A percentile compares a stretch with the other conserved stretches of the same genome.
phyloP scores from a whole-genome alignment of 345 rosid genomes.

The Citrus reticulata region DNA sequence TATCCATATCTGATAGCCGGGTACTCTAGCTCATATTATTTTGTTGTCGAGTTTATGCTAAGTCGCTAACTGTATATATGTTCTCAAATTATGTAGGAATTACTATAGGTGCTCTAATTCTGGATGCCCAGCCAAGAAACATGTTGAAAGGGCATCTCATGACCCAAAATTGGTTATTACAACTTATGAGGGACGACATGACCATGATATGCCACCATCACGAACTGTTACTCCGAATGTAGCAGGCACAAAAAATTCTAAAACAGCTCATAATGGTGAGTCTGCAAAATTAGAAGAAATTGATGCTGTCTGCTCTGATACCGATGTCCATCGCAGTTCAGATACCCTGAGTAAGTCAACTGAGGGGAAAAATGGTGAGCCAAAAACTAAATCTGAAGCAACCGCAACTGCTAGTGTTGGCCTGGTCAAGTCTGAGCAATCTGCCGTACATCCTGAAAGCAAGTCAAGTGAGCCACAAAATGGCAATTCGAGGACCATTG shows the following conservation, averaged over 20 bases:
- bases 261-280: conserved; percentile 27
- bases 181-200: conserved; percentile 87
- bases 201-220: conserved; percentile 76
- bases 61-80: conserved; percentile 7
- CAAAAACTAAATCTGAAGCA: conserved; percentile 24
- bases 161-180: conserved; percentile 67
- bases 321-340: conserved; percentile 22
- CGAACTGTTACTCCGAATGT: conserved; percentile 62
- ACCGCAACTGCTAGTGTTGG: conserved; percentile 15
- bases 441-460: conserved; percentile 9
- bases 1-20: neutral
- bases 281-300: conserved; percentile 36
- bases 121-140: conserved; percentile 92
- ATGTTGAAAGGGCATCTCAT: conserved; percentile 73
- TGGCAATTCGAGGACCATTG: conserved; percentile 15
- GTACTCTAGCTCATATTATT: neutral
- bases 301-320: conserved; percentile 19
- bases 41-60: neutral
- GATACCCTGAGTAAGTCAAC: conserved; percentile 27
- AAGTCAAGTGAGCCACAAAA: conserved; percentile 27
- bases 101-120: conserved; percentile 92
- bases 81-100: conserved; percentile 54
- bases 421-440: conserved; percentile 1
- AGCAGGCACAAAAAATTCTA: conserved; percentile 18
- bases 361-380: conserved; percentile 29